Evolutionary conservation across 139 green algal species (phyloP).

Genomic region (Micractinium sp.): DNA sequence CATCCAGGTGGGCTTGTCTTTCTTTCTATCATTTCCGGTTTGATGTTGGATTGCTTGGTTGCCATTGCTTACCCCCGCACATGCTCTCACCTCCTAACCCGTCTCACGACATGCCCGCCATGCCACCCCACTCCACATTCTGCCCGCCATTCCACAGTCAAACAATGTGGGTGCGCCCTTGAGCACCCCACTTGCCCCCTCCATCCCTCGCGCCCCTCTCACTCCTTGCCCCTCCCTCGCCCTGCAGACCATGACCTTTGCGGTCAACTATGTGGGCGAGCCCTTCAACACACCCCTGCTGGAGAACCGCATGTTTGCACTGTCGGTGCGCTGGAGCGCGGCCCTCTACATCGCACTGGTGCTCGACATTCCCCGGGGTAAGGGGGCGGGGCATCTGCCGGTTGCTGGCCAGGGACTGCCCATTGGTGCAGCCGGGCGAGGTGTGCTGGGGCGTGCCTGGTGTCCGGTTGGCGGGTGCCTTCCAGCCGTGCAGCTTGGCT

Average conservation of each 20-base stretch:
- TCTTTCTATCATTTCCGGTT: neutral
- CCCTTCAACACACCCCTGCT: constrained; percentile 91
- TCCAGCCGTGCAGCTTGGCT: too few relatives aligned
- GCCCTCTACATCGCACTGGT: constrained; percentile 41
- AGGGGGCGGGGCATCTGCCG: neutral
- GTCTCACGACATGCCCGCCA: too few relatives aligned
- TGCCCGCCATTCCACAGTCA: neutral
- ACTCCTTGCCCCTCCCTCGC: neutral
- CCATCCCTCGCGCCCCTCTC: neutral
- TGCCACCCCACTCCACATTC: too few relatives aligned
- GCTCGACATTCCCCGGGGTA: constrained; percentile 36
- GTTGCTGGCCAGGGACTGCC: neutral
- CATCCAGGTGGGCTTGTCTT: constrained; percentile 64
- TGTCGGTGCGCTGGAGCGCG: constrained; percentile 26
- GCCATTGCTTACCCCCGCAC: too few relatives aligned
- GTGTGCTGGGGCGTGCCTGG: neutral
- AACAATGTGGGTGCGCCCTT: neutral
- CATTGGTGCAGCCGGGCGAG: neutral
- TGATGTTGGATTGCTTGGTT: neutral
- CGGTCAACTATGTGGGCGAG: constrained; percentile 95
- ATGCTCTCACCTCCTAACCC: too few relatives aligned
- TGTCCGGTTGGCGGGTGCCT: too few relatives aligned
- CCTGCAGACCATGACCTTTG: constrained; percentile 88
- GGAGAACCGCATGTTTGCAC: constrained; percentile 39
- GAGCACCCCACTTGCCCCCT: neutral